phyloP scores from a whole-genome alignment of 768 basidiomycete species.

The Podaxis pistillaris region DNA sequence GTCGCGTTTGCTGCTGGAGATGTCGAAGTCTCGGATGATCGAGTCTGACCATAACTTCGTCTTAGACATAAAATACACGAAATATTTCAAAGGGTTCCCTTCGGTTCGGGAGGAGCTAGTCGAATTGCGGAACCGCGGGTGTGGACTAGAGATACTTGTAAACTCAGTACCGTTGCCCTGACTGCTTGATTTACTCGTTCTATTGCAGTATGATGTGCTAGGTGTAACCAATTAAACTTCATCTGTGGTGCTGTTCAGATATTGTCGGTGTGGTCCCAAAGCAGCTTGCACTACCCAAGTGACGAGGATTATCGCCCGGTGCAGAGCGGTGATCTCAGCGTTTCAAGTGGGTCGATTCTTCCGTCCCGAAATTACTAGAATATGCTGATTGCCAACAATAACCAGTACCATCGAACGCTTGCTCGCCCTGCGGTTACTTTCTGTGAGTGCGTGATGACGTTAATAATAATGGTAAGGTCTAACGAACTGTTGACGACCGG shows the following conservation, averaged over 20 bases:
- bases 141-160: background rate
- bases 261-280: no score
- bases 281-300: no score
- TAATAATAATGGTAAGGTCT: background rate
- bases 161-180: no score
- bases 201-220: no score
- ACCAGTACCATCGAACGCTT: slow-evolving; percentile 31
- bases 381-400: background rate
- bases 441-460: slow-evolving; percentile 28
- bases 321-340: slow-evolving; percentile 20
- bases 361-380: no score
- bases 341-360: slow-evolving; percentile 28
- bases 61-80: background rate
- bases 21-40: background rate
- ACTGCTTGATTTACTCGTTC: no score
- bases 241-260: no score
- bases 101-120: background rate
- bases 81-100: background rate
- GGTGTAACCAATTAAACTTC: no score
- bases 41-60: background rate
- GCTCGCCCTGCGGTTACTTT: slow-evolving; percentile 33
- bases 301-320: no score
- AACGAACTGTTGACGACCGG: slow-evolving; percentile 15
- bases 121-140: background rate
- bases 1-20: background rate